Percentiles rank a stretch among this genome's conserved stretches.
Evolutionary conservation across 1,139 yeast species (phyloP).

Genomic region (Diutina scorzettiae): DNA sequence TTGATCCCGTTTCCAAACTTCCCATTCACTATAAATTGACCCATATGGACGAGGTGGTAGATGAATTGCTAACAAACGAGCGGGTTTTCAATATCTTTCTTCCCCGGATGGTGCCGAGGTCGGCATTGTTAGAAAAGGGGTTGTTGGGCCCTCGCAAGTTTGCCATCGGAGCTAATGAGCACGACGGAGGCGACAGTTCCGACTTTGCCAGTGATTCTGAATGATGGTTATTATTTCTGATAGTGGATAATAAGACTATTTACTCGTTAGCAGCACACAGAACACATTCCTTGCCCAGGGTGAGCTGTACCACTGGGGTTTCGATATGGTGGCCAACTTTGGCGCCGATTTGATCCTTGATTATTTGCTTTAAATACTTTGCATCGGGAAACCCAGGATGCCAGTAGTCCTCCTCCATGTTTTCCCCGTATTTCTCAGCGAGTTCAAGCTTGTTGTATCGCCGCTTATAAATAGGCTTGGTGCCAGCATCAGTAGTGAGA

Average conservation of each 20-base stretch:
- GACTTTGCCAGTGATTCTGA: conserved; percentile 12
- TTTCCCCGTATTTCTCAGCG: conserved; percentile 8
- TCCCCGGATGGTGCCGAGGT: conserved; percentile 40
- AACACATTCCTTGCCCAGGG: neutral
- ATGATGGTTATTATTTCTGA: neutral
- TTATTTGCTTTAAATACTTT: conserved; percentile 26
- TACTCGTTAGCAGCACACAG: no score
- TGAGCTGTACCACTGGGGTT: neutral
- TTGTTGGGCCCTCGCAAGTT: conserved; percentile 27
- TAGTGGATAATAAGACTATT: neutral
- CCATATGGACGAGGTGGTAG: conserved; percentile 52
- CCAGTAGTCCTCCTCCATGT: conserved; percentile 20
- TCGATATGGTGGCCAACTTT: conserved; percentile 5
- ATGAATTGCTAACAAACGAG: conserved; percentile 33
- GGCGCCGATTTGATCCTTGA: conserved; percentile 15
- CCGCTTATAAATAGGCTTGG: conserved; percentile 22
- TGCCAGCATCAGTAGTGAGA: conserved; percentile 3
- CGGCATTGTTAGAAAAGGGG: conserved; percentile 27
- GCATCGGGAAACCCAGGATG: conserved; percentile 38
- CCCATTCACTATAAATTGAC: conserved; percentile 22
- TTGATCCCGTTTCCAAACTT: conserved; percentile 13
- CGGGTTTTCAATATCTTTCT: conserved; percentile 48
- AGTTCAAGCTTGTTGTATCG: conserved; percentile 19
- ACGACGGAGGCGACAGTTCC: conserved; percentile 7
- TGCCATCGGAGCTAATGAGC: conserved; percentile 11